These are phyloP conservation scores for Neonothopanus nambi DNA, from an alignment of 1,284 basidiomycete species.

Conservation along the genomic window DNA sequence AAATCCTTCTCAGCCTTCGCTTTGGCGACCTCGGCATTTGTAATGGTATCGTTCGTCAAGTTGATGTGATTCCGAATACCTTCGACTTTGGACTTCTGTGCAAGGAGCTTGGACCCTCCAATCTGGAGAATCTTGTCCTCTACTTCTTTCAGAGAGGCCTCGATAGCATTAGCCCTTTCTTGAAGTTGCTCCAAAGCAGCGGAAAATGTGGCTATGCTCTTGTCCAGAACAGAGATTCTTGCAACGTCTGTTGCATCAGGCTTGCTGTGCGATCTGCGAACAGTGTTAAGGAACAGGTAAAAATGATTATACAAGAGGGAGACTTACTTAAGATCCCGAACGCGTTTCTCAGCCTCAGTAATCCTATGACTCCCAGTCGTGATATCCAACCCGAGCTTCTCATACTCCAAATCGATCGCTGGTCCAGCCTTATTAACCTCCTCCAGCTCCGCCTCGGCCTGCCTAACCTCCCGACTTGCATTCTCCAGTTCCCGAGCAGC, in stretches of 20 bases:
- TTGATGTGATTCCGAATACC: conserved; percentile 83
- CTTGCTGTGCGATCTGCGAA: conserved; percentile 72
- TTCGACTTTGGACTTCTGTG: conserved; percentile 87
- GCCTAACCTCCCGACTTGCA: conserved; percentile 53
- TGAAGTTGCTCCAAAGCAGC: conserved; percentile 70
- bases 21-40: conserved; percentile 91
- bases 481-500: conserved; percentile 64
- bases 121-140: conserved; percentile 93
- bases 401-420: conserved; percentile 76
- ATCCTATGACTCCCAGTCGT: conserved; percentile 78
- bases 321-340: conserved; percentile 79
- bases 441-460: conserved; percentile 66
- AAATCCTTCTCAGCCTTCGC: conserved; percentile 88
- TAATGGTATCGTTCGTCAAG: conserved; percentile 87
- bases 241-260: conserved; percentile 82
- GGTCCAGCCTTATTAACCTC: conserved; percentile 64
- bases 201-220: conserved; percentile 58
- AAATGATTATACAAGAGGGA: conserved; percentile 3
- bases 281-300: not conserved
- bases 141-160: conserved; percentile 82
- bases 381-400: conserved; percentile 87
- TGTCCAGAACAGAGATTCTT: conserved; percentile 75
- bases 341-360: conserved; percentile 79
- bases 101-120: conserved; percentile 84
- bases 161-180: conserved; percentile 70